Conservation (phyloP, 73 alveolate genomes). For the Paramecium caudatum region DNA sequence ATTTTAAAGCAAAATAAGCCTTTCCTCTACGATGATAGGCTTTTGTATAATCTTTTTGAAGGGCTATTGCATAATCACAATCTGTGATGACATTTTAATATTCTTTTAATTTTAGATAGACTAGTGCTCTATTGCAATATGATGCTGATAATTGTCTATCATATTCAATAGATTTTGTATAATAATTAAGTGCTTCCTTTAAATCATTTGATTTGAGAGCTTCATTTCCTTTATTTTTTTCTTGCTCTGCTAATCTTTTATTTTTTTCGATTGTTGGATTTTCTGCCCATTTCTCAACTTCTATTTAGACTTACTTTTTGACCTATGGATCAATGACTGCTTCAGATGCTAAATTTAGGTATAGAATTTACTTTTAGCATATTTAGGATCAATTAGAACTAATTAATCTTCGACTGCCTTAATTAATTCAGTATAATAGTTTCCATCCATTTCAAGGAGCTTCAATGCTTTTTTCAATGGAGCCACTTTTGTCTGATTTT, state of each 20-base stretch:
- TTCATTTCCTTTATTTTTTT: slow-evolving; percentile 93
- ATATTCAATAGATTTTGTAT: slow-evolving; percentile 88
- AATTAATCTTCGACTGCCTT: slow-evolving; percentile 65
- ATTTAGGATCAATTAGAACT: slow-evolving; percentile 64
- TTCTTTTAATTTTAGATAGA: slow-evolving; percentile 87
- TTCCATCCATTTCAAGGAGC: slow-evolving; percentile 72
- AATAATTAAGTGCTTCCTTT: slow-evolving; percentile 86
- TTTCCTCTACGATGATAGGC: slow-evolving; percentile 96
- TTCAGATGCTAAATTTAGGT: background rate
- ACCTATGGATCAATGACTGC: slow-evolving; percentile 29
- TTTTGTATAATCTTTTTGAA: slow-evolving; percentile 89
- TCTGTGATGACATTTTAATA: slow-evolving; percentile 89
- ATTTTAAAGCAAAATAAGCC: slow-evolving; percentile 87
- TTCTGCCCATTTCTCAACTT: slow-evolving; percentile 55
- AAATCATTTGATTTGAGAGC: slow-evolving; percentile 87
- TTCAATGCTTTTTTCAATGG: slow-evolving; percentile 70
- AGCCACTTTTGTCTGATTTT: slow-evolving; percentile 58
- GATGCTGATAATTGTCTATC: slow-evolving; percentile 88
- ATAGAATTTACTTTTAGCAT: background rate
- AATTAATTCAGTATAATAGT: slow-evolving; percentile 67
- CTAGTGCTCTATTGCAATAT: slow-evolving; percentile 93
- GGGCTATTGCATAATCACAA: slow-evolving; percentile 90
- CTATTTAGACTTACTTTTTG: background rate
- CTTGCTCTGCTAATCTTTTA: slow-evolving; percentile 87
- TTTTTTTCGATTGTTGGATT: slow-evolving; percentile 69